Evolutionary conservation across 2,329 filamentous ascomycete genomes (phyloP).

Genomic region (Aspergillus sp.): DNA sequence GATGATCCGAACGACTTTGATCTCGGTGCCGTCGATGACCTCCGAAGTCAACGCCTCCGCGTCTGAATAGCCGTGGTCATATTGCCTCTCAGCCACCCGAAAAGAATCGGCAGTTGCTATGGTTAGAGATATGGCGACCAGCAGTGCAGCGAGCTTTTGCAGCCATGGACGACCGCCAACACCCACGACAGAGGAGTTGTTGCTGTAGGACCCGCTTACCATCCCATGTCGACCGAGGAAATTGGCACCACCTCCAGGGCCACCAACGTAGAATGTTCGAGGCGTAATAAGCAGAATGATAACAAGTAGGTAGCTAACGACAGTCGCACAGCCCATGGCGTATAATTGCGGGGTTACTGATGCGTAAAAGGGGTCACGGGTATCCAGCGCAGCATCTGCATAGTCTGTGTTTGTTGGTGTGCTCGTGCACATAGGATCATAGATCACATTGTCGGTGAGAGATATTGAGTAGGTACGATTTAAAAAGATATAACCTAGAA

Average conservation of each 20-base stretch:
- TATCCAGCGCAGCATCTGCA: constrained; percentile 60
- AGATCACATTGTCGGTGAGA: constrained; percentile 50
- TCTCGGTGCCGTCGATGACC: constrained; percentile 80
- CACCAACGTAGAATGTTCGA: constrained; percentile 87
- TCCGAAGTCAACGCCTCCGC: constrained; percentile 71
- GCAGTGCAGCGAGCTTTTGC: constrained; percentile 69
- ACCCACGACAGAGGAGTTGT: constrained; percentile 68
- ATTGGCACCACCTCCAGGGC: constrained; percentile 63
- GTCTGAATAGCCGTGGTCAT: constrained; percentile 75
- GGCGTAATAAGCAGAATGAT: constrained; percentile 93
- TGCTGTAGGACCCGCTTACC: constrained; percentile 72
- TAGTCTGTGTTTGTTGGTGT: constrained; percentile 31
- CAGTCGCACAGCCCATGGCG: constrained; percentile 85
- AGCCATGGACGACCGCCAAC: constrained; percentile 92
- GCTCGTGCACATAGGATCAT: constrained; percentile 50
- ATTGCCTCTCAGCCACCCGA: constrained; percentile 77
- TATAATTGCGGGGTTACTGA: constrained; percentile 93
- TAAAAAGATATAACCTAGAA: constrained; percentile 41
- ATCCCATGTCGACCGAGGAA: constrained; percentile 80
- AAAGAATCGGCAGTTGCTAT: constrained; percentile 94
- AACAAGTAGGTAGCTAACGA: constrained; percentile 87
- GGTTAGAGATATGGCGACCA: constrained; percentile 77
- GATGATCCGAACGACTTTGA: constrained; percentile 87
- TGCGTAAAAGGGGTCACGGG: constrained; percentile 86
- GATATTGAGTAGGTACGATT: constrained; percentile 44